phyloP scores from a whole-genome alignment of 192 early-diverging fungal genomes.

The Funneliformis mosseae region DNA sequence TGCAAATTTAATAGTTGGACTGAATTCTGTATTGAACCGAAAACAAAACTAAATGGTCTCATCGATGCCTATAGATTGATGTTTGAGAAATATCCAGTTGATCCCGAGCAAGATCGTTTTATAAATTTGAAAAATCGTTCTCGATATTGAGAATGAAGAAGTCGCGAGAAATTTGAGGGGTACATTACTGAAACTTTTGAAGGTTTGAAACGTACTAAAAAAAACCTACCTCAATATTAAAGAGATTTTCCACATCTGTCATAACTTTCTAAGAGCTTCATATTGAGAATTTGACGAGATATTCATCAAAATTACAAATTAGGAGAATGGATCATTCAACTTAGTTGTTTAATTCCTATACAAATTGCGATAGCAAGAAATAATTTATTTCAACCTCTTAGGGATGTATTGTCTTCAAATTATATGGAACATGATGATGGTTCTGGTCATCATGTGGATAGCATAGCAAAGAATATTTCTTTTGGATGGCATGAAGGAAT shows the following conservation, averaged over 20 bases:
- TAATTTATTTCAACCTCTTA: constrained; percentile 20
- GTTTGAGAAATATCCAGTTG: constrained; percentile 21
- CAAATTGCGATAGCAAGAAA: constrained; percentile 33
- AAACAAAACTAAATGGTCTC: constrained; percentile 7
- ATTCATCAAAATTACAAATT: not conserved
- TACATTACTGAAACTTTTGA: not conserved
- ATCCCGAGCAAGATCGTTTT: not conserved
- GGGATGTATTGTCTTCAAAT: constrained; percentile 20
- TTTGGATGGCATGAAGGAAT: constrained; percentile 32
- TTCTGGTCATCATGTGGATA: not conserved
- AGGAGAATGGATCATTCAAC: constrained; percentile 20
- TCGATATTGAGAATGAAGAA: not conserved
- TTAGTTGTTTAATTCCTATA: constrained; percentile 2
- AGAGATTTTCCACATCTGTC: not conserved
- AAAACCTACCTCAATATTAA: not conserved
- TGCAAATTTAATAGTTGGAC: not conserved
- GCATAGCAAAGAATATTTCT: constrained; percentile 5
- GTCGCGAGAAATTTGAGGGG: constrained; percentile 10
- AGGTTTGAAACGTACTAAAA: not conserved
- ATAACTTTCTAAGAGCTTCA: constrained; percentile 6
- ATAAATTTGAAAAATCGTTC: not conserved
- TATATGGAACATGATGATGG: not conserved
- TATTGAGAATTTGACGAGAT: not conserved
- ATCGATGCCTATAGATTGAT: constrained; percentile 11
- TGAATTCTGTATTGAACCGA: constrained; percentile 4